phyloP scores from a whole-genome alignment of 2,329 filamentous ascomycete genomes.

The Chalaropsis ovoidea region DNA sequence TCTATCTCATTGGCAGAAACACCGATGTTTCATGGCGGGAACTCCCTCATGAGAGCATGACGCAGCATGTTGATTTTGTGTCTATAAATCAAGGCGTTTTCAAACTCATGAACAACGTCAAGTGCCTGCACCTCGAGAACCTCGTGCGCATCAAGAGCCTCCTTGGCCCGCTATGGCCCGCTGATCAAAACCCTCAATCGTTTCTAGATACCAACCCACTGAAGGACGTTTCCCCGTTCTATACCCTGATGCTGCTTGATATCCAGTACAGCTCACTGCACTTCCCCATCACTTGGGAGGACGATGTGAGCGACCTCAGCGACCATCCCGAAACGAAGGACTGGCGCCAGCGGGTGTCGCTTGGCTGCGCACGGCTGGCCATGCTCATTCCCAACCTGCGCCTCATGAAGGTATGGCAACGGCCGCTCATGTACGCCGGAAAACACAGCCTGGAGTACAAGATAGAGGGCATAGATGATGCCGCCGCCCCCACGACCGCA shows the following conservation, averaged over 20 bases:
- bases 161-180: slow-evolving; percentile 27
- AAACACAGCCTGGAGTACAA: slow-evolving; percentile 27
- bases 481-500: slow-evolving; percentile 11
- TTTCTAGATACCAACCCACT: slow-evolving; percentile 21
- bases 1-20: slow-evolving; percentile 26
- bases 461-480: neutral
- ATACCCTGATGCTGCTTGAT: slow-evolving; percentile 25
- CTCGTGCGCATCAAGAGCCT: slow-evolving; percentile 27
- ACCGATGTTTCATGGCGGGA: slow-evolving; percentile 27
- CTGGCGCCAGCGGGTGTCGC: slow-evolving; percentile 28
- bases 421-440: slow-evolving; percentile 29
- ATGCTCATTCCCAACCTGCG: slow-evolving; percentile 28
- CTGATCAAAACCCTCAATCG: slow-evolving; percentile 23
- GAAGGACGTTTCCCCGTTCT: neutral
- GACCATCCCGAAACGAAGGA: slow-evolving; percentile 26
- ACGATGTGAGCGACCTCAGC: slow-evolving; percentile 27
- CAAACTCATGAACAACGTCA: slow-evolving; percentile 25
- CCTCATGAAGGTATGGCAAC: slow-evolving; percentile 26
- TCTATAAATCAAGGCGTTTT: slow-evolving; percentile 25
- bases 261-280: slow-evolving; percentile 27
- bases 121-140: slow-evolving; percentile 26
- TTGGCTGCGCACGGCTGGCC: slow-evolving; percentile 27
- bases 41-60: slow-evolving; percentile 27
- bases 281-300: slow-evolving; percentile 27
- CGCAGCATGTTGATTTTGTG: slow-evolving; percentile 26